These are phyloP conservation scores for Pyrus pyrifolia DNA, from an alignment of 306 rosid genomes.

Conservation along the genomic window DNA sequence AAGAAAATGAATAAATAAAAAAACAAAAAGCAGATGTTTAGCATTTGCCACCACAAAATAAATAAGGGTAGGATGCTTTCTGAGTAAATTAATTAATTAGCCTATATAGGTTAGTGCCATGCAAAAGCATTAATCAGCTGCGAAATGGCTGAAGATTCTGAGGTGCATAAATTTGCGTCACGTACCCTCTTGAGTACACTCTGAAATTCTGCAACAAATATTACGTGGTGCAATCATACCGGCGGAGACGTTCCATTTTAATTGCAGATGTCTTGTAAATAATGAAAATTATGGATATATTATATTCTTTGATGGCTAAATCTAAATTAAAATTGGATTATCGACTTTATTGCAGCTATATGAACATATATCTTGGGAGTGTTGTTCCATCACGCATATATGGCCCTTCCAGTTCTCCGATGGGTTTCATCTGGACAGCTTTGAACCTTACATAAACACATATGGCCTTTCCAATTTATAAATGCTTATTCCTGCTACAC, in stretches of 20 bases:
- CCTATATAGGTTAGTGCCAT: neutral
- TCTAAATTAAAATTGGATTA: constrained; percentile 15
- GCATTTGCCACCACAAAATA: neutral
- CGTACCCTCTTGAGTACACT: neutral
- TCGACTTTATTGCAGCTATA: constrained; percentile 9
- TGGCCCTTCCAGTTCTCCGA: constrained; percentile 9
- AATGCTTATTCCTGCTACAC: neutral
- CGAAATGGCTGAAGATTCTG: neutral
- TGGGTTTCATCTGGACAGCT: neutral
- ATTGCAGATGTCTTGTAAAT: constrained; percentile 3
- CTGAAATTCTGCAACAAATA: constrained; percentile 9
- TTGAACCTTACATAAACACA: neutral
- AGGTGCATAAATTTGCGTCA: constrained; percentile 6
- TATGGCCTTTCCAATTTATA: neutral
- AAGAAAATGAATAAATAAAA: neutral
- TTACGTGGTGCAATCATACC: neutral
- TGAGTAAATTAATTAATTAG: neutral
- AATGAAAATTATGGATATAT: constrained; percentile 34
- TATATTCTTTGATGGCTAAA: constrained; percentile 33
- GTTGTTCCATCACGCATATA: constrained; percentile 18
- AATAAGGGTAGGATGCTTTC: neutral
- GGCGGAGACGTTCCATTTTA: neutral
- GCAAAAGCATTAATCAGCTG: neutral
- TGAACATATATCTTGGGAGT: neutral
- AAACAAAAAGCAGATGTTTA: neutral